Percentiles rank a stretch among this genome's conserved stretches.
Conservation (phyloP, 2,329 filamentous ascomycete species). For the Arthroderma sp. region DNA sequence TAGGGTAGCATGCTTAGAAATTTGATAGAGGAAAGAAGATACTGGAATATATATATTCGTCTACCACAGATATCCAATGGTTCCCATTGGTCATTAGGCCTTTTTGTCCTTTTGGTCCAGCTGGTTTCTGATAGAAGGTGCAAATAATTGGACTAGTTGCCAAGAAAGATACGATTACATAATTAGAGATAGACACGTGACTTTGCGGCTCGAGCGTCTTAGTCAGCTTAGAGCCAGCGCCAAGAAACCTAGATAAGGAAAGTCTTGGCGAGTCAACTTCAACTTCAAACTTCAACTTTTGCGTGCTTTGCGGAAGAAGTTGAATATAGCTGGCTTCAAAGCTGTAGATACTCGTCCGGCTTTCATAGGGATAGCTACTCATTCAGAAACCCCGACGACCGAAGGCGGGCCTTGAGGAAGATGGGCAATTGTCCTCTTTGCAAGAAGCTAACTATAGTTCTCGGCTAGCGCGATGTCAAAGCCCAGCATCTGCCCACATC, state of each 20-base stretch:
- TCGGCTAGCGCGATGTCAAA: slow-evolving; percentile 2
- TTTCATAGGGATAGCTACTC: too few relatives aligned
- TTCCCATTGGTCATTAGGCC: too few relatives aligned
- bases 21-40: too few relatives aligned
- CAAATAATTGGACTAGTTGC: too few relatives aligned
- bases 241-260: neutral
- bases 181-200: neutral
- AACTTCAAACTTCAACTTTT: neutral
- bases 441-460: neutral
- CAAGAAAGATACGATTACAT: too few relatives aligned
- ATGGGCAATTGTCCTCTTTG: neutral
- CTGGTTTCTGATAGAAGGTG: too few relatives aligned
- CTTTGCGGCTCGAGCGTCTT: neutral
- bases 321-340: neutral
- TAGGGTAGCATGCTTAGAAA: too few relatives aligned
- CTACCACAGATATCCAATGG: too few relatives aligned
- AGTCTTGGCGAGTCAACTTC: neutral
- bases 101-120: too few relatives aligned
- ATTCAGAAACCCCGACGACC: neutral
- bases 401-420: neutral
- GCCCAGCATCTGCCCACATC: neutral
- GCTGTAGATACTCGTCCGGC: neutral
- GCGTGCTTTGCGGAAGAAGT: neutral
- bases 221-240: neutral
- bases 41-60: too few relatives aligned